These are phyloP conservation scores for Elsinoe arachidis DNA, from an alignment of 2,329 filamentous ascomycete species.

Conservation along the genomic window DNA sequence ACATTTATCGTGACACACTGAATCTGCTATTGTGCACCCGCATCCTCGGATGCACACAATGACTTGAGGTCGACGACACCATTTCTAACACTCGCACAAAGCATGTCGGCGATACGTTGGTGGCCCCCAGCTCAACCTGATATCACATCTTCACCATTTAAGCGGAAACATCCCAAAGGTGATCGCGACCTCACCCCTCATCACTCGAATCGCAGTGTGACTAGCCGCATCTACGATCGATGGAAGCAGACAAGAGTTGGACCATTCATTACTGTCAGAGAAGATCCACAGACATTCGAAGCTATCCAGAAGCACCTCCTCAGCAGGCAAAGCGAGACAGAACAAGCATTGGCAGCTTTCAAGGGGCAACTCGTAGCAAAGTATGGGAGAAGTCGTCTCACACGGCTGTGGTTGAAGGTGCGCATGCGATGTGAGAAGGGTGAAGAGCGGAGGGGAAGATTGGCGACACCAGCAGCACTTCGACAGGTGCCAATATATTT, in stretches of 20 bases:
- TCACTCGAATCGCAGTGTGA: no score
- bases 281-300: not conserved
- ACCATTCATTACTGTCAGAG: not conserved
- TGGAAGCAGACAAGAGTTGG: conserved; percentile 1
- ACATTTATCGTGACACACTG: not conserved
- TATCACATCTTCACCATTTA: no score
- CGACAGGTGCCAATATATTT: not conserved
- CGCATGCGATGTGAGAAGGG: not conserved
- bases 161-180: no score
- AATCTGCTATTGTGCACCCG: not conserved
- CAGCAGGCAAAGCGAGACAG: not conserved
- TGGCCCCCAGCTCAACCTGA: not conserved
- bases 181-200: no score
- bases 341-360: not conserved
- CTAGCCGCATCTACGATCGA: not conserved
- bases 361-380: not conserved
- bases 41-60: not conserved
- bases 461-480: not conserved
- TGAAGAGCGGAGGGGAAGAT: not conserved
- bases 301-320: not conserved
- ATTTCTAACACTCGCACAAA: not conserved
- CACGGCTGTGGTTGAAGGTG: not conserved
- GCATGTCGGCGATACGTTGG: conserved; percentile 6
- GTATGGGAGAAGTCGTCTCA: not conserved
- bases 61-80: not conserved